These are phyloP conservation scores for Moesziomyces antarcticus DNA, from an alignment of 1,284 basidiomycete genomes.

Conservation along the genomic window DNA sequence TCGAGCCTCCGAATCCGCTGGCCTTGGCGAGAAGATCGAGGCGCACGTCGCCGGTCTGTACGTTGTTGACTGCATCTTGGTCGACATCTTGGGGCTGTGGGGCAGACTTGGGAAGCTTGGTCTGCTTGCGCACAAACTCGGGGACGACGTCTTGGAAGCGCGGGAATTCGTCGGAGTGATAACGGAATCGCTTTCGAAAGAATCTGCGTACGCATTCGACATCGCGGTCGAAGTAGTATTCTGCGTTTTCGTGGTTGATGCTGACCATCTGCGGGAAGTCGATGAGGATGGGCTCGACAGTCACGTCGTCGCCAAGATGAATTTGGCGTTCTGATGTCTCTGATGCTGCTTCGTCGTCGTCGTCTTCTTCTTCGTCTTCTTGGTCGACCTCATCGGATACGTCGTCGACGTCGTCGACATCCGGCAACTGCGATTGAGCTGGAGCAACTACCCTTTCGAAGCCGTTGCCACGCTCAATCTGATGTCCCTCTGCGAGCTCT, in stretches of 20 bases:
- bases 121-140: conserved; percentile 26
- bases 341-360: conserved; percentile 73
- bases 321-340: conserved; percentile 73
- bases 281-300: conserved; percentile 86
- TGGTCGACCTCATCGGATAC: conserved; percentile 30
- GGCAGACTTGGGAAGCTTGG: conserved; percentile 28
- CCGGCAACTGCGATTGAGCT: conserved; percentile 22
- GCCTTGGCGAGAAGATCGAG: conserved; percentile 61
- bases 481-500: conserved; percentile 23
- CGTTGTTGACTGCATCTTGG: conserved; percentile 1
- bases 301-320: conserved; percentile 79
- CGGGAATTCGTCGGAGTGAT: conserved; percentile 89
- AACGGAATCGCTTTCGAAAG: conserved; percentile 90
- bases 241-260: conserved; percentile 94
- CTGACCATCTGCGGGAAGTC: conserved; percentile 99
- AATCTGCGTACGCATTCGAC: conserved; percentile 95
- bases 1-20: conserved; percentile 57
- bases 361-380: conserved; percentile 8
- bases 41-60: conserved; percentile 20
- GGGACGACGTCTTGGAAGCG: conserved; percentile 56
- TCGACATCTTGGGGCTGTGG: conserved; percentile 6
- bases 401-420: conserved; percentile 8
- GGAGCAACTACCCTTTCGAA: conserved; percentile 53
- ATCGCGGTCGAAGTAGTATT: conserved; percentile 99
- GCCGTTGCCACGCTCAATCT: conserved; percentile 57